Base-by-base conservation (phyloP, 768 basidiomycete genomes). In the Tylopilus sp. region DNA sequence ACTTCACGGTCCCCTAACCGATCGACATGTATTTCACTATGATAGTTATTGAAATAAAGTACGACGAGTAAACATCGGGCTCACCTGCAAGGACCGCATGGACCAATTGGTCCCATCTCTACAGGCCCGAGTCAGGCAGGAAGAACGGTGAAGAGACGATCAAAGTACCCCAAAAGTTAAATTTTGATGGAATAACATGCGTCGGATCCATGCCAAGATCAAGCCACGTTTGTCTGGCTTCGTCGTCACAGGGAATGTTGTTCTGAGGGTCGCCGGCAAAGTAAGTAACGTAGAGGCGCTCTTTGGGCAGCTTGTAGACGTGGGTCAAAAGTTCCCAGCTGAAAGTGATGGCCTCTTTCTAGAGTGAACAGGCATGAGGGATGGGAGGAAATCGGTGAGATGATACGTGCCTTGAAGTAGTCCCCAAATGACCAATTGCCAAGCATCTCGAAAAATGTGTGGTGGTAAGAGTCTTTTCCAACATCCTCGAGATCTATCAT, bases 341-440 rank as follows among this genome's bases (percentile, higher is more conserved):
- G 71, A 87, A 94, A 18, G 69, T 72, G 51, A 97, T 87, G 2
- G 97, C 95, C 57, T 98, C 97, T 80, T 87, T 86, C 95, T 95
- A 67, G 4, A 30, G 35, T 10, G 39, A 15, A 47, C 44, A 46
- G 52, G 40, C 31, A 15, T 40, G 33, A 56, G 54, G 6, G 40
- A 13, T 26, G 36, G 30, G 31, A 40, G 40, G 13, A 22, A 54
- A 28, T 28, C 15, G 3, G 11, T 39, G 17, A 30, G 43, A n/a
- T 8, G 35, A 33, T 26, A 61, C 68, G 40, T 46, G 83, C 95
- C 83, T 99, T 99, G 84, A 99, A 99, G 75, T 99, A 99, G 70
- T 99, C 95, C 0, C 97, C 97, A 60, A 98, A 99, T 4, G 95
- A 98, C 97, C 97, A 99, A 70, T 99, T 99, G 35, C 97, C 97